Percentiles rank a stretch among this genome's conserved stretches.
Evolutionary conservation across 1,284 basidiomycete species (phyloP).

Genomic region (Ganoderma sinense): DNA sequence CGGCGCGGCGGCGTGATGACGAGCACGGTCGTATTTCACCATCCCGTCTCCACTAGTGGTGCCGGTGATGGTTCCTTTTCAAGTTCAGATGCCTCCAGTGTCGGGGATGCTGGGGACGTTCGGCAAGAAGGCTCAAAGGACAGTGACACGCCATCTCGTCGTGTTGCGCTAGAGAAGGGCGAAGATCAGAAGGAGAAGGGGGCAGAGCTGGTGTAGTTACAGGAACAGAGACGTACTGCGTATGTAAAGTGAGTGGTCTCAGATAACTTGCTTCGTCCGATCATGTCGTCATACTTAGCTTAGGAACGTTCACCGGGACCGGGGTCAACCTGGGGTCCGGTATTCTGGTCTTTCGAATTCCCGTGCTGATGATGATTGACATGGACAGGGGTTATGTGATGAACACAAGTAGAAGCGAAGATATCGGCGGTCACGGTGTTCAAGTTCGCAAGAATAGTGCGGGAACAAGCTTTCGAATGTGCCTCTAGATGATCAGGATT

Average conservation of each 20-base stretch:
- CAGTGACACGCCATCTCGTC: background rate
- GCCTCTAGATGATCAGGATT: too few species aligned
- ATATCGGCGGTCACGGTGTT: too few species aligned
- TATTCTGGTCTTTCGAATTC: too few species aligned
- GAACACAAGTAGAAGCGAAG: background rate
- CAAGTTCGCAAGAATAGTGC: too few species aligned
- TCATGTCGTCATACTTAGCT: background rate
- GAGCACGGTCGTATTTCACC: background rate
- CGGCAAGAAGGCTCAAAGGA: background rate
- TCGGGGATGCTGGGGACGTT: background rate
- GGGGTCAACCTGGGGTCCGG: too few species aligned
- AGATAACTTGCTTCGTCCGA: background rate
- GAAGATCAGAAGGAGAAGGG: background rate
- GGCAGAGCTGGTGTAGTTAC: background rate
- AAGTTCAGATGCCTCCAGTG: background rate
- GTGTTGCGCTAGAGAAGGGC: background rate
- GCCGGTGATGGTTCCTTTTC: background rate
- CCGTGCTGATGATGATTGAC: background rate
- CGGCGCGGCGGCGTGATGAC: background rate
- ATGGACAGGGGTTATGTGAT: background rate
- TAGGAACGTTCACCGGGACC: too few species aligned
- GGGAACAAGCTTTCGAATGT: too few species aligned
- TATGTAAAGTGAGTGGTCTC: background rate
- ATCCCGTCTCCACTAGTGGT: background rate
- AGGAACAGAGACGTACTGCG: background rate